Percentiles rank a stretch among this genome's conserved stretches.
Evolutionary conservation across 2,329 filamentous ascomycete species (phyloP).

Genomic region (Elsinoe arachidis): DNA sequence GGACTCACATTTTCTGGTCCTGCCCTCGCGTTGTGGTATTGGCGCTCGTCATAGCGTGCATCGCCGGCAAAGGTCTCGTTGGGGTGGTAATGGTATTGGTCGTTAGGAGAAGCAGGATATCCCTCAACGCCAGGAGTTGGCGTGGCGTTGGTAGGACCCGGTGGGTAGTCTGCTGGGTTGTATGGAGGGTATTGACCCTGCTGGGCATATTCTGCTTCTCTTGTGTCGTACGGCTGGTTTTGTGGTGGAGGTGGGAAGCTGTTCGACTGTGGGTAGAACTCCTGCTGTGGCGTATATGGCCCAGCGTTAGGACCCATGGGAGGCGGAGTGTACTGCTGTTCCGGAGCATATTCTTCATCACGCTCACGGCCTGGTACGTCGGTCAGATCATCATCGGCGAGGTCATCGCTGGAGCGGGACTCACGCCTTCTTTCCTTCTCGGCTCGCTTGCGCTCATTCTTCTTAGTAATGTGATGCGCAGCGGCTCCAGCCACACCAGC

Average conservation of each 20-base stretch:
- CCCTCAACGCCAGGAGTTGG: constrained; percentile 16
- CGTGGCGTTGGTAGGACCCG: constrained; percentile 23
- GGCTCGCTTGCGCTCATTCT: constrained; percentile 47
- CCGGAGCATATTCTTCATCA: constrained; percentile 20
- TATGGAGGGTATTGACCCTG: constrained; percentile 27
- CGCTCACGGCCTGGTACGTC: constrained; percentile 19
- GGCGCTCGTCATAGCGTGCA: constrained; percentile 26
- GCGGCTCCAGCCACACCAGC: constrained; percentile 48
- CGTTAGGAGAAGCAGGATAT: constrained; percentile 7
- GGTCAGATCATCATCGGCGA: neutral
- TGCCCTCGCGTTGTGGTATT: constrained; percentile 18
- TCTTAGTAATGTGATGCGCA: constrained; percentile 49
- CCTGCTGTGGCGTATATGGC: constrained; percentile 21
- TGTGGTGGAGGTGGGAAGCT: constrained; percentile 40
- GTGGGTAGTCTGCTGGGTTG: constrained; percentile 39
- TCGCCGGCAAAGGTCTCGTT: constrained; percentile 27
- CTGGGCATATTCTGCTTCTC: constrained; percentile 22
- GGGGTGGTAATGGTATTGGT: constrained; percentile 19
- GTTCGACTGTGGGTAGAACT: constrained; percentile 38
- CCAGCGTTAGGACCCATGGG: constrained; percentile 28
- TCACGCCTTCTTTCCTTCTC: constrained; percentile 45
- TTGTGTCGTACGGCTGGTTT: constrained; percentile 21
- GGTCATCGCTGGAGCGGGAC: constrained; percentile 20
- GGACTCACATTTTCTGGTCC: constrained; percentile 45
- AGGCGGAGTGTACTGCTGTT: constrained; percentile 27